phyloP scores from a whole-genome alignment of 1,139 yeast species.

The Pichia sp. region DNA sequence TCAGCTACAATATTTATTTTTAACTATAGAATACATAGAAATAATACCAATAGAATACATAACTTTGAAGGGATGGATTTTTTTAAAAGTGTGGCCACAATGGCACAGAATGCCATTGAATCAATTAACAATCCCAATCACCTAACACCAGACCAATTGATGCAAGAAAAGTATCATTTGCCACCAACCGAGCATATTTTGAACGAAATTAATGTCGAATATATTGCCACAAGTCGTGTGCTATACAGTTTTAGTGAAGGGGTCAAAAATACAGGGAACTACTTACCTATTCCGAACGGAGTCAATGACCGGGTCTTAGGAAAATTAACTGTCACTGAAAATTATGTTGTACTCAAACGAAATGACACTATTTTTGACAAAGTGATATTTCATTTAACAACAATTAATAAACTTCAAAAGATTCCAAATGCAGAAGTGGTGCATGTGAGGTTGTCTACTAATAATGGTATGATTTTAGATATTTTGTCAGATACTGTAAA shows the following conservation, averaged over 20 bases:
- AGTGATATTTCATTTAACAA: slow-evolving; percentile 66
- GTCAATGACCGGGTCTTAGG: slow-evolving; percentile 40
- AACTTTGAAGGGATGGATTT: slow-evolving; percentile 36
- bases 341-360: slow-evolving; percentile 69
- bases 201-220: slow-evolving; percentile 50
- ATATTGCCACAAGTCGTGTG: slow-evolving; percentile 12
- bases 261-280: slow-evolving; percentile 4
- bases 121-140: slow-evolving; percentile 28
- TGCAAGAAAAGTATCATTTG: slow-evolving; percentile 58
- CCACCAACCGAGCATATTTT: slow-evolving; percentile 67
- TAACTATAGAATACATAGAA: no score
- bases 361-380: slow-evolving; percentile 60
- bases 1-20: no score
- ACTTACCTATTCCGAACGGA: slow-evolving; percentile 25
- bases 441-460: slow-evolving; percentile 66
- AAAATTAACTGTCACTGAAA: slow-evolving; percentile 61
- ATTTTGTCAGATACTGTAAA: slow-evolving; percentile 75
- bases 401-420: slow-evolving; percentile 81
- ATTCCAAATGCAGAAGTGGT: slow-evolving; percentile 74
- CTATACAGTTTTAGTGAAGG: slow-evolving; percentile 12
- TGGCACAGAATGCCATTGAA: slow-evolving; percentile 30
- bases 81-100: slow-evolving; percentile 36
- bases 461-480: slow-evolving; percentile 57
- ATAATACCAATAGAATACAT: no score
- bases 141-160: slow-evolving; percentile 59